phyloP scores from a whole-genome alignment of 441 rosid genomes.

The Gossypium armourianum region DNA sequence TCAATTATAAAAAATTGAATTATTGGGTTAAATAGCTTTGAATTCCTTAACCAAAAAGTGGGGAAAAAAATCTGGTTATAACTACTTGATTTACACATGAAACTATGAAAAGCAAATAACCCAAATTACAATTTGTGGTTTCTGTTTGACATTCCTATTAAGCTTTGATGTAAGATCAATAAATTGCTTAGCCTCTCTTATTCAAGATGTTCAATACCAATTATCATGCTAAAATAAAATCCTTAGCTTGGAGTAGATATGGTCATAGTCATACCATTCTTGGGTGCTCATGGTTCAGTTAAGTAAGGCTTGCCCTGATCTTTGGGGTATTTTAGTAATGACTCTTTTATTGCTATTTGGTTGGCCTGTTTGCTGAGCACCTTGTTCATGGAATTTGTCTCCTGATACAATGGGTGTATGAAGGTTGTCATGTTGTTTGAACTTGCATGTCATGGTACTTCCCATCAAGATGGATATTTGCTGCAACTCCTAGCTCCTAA shows the following conservation, averaged over 20 bases:
- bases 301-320: background rate
- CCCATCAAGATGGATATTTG: background rate
- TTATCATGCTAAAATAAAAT: background rate
- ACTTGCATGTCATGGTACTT: background rate
- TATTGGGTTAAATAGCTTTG: background rate
- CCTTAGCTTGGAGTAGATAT: background rate
- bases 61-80: background rate
- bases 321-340: background rate
- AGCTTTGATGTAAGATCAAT: background rate
- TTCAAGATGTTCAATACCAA: background rate
- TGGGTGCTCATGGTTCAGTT: background rate
- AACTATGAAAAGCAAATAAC: background rate
- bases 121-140: background rate
- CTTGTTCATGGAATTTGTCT: background rate
- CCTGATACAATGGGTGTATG: background rate
- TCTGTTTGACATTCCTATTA: background rate
- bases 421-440: constrained; percentile 3
- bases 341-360: background rate
- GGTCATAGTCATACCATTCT: background rate
- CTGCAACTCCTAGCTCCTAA: background rate
- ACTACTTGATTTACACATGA: background rate
- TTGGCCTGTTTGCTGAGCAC: background rate
- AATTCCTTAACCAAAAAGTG: background rate
- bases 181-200: background rate
- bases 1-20: constrained; percentile 6